phyloP scores from a whole-genome alignment of 2,329 filamentous ascomycete genomes.

The Fusarium sp. region DNA sequence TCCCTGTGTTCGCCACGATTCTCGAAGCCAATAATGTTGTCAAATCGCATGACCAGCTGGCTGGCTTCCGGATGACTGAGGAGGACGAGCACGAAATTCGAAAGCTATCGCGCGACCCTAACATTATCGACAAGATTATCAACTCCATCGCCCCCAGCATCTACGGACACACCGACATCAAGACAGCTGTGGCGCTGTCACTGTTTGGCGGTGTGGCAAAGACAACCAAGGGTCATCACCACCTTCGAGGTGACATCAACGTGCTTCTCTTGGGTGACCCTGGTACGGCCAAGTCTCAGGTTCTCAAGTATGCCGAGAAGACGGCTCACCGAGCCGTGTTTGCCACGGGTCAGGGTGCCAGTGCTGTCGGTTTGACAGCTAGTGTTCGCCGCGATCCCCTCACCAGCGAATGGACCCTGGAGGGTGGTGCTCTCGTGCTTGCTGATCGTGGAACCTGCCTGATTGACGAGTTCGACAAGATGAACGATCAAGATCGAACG shows the following conservation, averaged over 20 bases:
- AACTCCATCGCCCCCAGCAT: slow-evolving; percentile 96
- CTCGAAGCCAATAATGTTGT: slow-evolving; percentile 97
- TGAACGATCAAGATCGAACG: slow-evolving; percentile 98
- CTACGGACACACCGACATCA: slow-evolving; percentile 96
- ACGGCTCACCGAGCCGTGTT: slow-evolving; percentile 97
- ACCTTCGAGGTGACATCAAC: slow-evolving; percentile 97
- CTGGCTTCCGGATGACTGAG: slow-evolving; percentile 94
- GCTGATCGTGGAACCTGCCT: slow-evolving; percentile 95
- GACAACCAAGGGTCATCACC: slow-evolving; percentile 87
- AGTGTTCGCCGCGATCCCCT: slow-evolving; percentile 95
- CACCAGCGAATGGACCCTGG: slow-evolving; percentile 97
- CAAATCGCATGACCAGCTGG: slow-evolving; percentile 97
- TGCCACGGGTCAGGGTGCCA: slow-evolving; percentile 96
- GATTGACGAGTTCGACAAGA: slow-evolving; percentile 99
- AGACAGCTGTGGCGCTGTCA: slow-evolving; percentile 94
- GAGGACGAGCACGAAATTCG: slow-evolving; percentile 95
- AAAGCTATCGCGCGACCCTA: slow-evolving; percentile 87
- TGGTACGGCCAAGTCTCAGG: slow-evolving; percentile 97
- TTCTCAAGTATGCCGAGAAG: slow-evolving; percentile 98
- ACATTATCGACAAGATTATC: slow-evolving; percentile 93
- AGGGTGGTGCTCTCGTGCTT: slow-evolving; percentile 94
- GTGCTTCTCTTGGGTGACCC: slow-evolving; percentile 96
- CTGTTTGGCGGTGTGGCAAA: slow-evolving; percentile 97
- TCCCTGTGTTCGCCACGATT: slow-evolving; percentile 98
- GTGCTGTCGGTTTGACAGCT: slow-evolving; percentile 96